Evolutionary conservation across 148 eudicot genomes (phyloP), one percentile per base, ranked within the genome.

Genomic region (Camellia lanceoleosa): DNA sequence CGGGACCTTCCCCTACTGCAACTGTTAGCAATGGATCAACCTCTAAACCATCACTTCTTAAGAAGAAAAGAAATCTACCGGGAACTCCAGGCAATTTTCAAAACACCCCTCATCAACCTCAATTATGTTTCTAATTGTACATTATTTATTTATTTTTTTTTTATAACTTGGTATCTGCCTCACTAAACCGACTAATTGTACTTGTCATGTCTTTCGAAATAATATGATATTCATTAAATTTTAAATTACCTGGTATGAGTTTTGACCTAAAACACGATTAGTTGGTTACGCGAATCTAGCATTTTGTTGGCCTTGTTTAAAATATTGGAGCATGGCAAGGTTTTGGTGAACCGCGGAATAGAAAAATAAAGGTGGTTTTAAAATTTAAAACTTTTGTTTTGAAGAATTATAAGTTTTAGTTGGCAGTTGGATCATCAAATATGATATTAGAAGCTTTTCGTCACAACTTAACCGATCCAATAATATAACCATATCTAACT

Each of bases 31-130:
- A 82, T 75, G 86, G 86, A 15, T 82, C 87, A 1, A 62, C 73
- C 81, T 80, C 87, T 19, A 61, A 61, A 55, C 82, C 71, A 68
- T 87, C 67, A 55, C 78, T 78, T 0, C 74, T 78, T 51, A 89
- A 89, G 85, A 89, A 87, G 86, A 89, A 89, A 73, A 71, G 91
- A 64, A 89, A 85, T 74, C 74, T 89, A n/a, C 91, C 91, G 3
- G 91, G 91, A 80, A 89, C 85, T 59, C 91, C 91, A 83, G 91
- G 91, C 75, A 84, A 80, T 77, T 70, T n/a, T 8, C 38, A 0
- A 56, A 71, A 55, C 77, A 5, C 30, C 23, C 60, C 38, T 30
- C 41, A 68, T 16, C 10, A 42, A 60, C 56, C 76, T 60, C 15
- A 8, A 16, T 60, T 61, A 6, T 23, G 13, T 5, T 49, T 49